These are phyloP conservation scores for Ascochyta koolunga DNA, from an alignment of 2,329 filamentous ascomycete genomes.

Conservation along the genomic window DNA sequence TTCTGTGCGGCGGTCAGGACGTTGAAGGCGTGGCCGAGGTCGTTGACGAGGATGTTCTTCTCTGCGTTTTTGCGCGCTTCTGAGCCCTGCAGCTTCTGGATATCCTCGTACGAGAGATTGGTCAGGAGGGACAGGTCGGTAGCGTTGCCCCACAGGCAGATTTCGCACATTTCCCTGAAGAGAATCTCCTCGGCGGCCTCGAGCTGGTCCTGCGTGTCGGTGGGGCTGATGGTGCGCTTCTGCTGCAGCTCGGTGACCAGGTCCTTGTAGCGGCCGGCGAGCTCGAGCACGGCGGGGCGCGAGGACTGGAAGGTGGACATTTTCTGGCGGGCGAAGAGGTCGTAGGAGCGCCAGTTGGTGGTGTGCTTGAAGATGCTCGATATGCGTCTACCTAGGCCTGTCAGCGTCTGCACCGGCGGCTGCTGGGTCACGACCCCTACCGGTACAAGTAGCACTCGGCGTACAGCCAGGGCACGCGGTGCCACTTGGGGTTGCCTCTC, in stretches of 20 bases:
- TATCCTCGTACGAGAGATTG: constrained; percentile 89
- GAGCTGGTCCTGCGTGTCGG: constrained; percentile 57
- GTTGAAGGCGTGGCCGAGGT: constrained; percentile 75
- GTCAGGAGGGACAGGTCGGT: constrained; percentile 92
- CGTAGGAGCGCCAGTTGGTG: constrained; percentile 85
- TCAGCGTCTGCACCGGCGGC: constrained; percentile 1
- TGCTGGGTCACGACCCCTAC: constrained; percentile 49
- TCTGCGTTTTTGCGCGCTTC: constrained; percentile 85
- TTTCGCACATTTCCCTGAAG: constrained; percentile 93
- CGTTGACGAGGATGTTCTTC: constrained; percentile 90
- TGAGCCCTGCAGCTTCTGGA: constrained; percentile 92
- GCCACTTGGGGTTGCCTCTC: constrained; percentile 78
- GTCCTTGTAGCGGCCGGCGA: constrained; percentile 78
- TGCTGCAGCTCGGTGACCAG: constrained; percentile 70
- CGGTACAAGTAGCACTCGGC: constrained; percentile 93
- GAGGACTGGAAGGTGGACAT: constrained; percentile 91
- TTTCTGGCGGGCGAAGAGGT: constrained; percentile 89
- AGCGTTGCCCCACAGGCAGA: constrained; percentile 96
- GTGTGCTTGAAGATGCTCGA: constrained; percentile 78
- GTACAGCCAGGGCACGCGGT: constrained; percentile 85
- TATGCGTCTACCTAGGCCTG: constrained; percentile 68
- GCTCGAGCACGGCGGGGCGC: constrained; percentile 80
- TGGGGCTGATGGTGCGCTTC: constrained; percentile 53
- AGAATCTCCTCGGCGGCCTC: constrained; percentile 75
- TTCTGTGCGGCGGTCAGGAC: constrained; percentile 69